These are phyloP conservation scores for Eucalyptus curtisii DNA, from an alignment of 345 rosid species.

Conservation along the genomic window DNA sequence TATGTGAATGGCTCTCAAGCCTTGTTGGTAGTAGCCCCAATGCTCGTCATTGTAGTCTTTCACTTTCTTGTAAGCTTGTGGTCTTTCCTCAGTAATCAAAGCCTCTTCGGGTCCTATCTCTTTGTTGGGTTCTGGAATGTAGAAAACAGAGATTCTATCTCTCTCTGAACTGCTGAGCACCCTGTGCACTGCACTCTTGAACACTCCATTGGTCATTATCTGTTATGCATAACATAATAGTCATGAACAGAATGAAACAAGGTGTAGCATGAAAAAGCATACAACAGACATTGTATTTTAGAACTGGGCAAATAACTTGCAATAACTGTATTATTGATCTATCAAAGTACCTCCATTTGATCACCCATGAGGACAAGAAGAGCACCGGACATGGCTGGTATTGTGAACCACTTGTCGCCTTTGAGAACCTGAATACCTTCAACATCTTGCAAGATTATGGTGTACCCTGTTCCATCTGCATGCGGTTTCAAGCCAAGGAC, in stretches of 20 bases:
- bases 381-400: slow-evolving; percentile 24
- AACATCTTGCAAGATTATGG: slow-evolving; percentile 32
- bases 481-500: slow-evolving; percentile 46
- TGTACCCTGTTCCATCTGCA: slow-evolving; percentile 34
- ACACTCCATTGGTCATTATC: slow-evolving; percentile 46
- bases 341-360: slow-evolving; percentile 27
- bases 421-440: slow-evolving; percentile 35
- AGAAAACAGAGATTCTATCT: slow-evolving; percentile 31
- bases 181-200: slow-evolving; percentile 35
- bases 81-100: neutral
- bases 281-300: neutral
- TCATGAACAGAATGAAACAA: neutral
- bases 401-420: slow-evolving; percentile 25
- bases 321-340: neutral
- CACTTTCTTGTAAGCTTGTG: slow-evolving; percentile 2
- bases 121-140: slow-evolving; percentile 12
- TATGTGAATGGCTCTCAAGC: slow-evolving; percentile 12
- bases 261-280: neutral
- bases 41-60: slow-evolving; percentile 5
- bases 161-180: slow-evolving; percentile 22
- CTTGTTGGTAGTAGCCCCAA: slow-evolving; percentile 13
- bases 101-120: slow-evolving; percentile 19
- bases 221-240: neutral
- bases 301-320: neutral
- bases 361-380: slow-evolving; percentile 36